Evolutionary conservation across 2,329 filamentous ascomycete species (phyloP), one percentile per base, ranked within the genome.

Genomic region (Pseudogymnoascus sp.): DNA sequence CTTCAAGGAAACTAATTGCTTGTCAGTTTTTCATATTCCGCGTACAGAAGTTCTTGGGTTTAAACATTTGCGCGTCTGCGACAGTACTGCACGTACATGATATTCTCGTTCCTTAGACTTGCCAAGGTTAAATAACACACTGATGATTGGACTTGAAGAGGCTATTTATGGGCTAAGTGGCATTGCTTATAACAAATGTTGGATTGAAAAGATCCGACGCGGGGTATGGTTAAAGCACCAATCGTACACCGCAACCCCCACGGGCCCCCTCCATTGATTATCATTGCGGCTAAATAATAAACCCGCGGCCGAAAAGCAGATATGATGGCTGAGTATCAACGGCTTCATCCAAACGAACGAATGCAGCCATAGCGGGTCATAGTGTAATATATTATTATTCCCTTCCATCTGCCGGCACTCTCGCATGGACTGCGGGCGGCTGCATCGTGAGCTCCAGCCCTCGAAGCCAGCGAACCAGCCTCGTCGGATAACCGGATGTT

Each of bases 141-240:
- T 56, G 29, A 35, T 56, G 50, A 56, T 56, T 56, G 50, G 50
- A 56, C 29, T 56, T 56, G 29, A 35, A 56, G 50, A 56, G 50
- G 50, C 50, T 56, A 56, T 56, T 56, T 56, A 56, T 56, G 50
- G 50, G 50, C 50, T 56, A 56, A 56, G 50, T 56, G 16, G n/a
- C 50, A 35, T 33, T 56, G 50, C 50, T 33, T 56, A 56, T 56
- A 35, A 56, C 11, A 56, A 33, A 33, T 33, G 29, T 33, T 21
- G 50, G 50, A 31, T n/a, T 56, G 24, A 7, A 35, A 11, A 33
- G 50, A 56, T 56, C 16, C 29, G 10, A 26, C n/a, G 50, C 50
- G 50, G 50, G 50, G 29, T 56, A 56, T 56, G 50, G n/a, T 56
- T 56, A 33, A 56, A 35, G 50, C 50, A 56, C 50, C 50, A 56